These are phyloP conservation scores for Papiliotrema flavescens DNA, from an alignment of 1,284 basidiomycete genomes.

Conservation along the genomic window DNA sequence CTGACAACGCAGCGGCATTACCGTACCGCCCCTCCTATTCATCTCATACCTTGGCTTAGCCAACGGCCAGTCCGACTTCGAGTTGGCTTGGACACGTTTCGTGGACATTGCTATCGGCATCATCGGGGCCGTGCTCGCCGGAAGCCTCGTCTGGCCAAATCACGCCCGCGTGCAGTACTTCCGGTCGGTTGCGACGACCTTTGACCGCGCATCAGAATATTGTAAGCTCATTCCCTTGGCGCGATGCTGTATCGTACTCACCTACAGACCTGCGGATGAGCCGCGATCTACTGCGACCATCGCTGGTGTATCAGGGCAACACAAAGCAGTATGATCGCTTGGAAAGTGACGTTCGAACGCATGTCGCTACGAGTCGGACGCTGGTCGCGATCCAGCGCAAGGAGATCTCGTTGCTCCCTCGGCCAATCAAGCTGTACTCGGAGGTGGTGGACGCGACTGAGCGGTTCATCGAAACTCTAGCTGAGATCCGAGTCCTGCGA, in stretches of 20 bases:
- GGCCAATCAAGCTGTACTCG: slow-evolving; percentile 47
- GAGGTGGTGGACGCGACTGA: slow-evolving; percentile 48
- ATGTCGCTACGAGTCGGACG: slow-evolving; percentile 32
- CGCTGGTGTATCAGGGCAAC: slow-evolving; percentile 38
- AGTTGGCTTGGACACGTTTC: slow-evolving; percentile 41
- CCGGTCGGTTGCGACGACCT: slow-evolving; percentile 35
- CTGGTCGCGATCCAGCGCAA: slow-evolving; percentile 42
- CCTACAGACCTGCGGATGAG: slow-evolving; percentile 42
- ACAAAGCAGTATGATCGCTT: slow-evolving; percentile 33
- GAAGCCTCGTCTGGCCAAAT: slow-evolving; percentile 44
- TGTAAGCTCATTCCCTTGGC: slow-evolving; percentile 29
- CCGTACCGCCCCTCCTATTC: slow-evolving; percentile 49
- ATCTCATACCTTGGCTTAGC: slow-evolving; percentile 42
- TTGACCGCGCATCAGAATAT: slow-evolving; percentile 43
- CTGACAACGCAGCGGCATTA: slow-evolving; percentile 37
- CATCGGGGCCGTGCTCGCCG: slow-evolving; percentile 44
- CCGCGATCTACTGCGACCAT: slow-evolving; percentile 40
- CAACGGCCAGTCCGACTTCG: slow-evolving; percentile 25
- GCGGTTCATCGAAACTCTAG: slow-evolving; percentile 45
- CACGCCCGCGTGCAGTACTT: slow-evolving; percentile 48
- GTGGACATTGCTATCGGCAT: slow-evolving; percentile 46
- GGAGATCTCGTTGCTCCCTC: slow-evolving; percentile 51
- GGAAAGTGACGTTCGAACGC: slow-evolving; percentile 26
- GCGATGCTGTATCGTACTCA: background rate
- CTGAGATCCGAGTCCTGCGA: slow-evolving; percentile 47